Conservation (phyloP, 2,329 filamentous ascomycete species). For the Cercospora sp. region DNA sequence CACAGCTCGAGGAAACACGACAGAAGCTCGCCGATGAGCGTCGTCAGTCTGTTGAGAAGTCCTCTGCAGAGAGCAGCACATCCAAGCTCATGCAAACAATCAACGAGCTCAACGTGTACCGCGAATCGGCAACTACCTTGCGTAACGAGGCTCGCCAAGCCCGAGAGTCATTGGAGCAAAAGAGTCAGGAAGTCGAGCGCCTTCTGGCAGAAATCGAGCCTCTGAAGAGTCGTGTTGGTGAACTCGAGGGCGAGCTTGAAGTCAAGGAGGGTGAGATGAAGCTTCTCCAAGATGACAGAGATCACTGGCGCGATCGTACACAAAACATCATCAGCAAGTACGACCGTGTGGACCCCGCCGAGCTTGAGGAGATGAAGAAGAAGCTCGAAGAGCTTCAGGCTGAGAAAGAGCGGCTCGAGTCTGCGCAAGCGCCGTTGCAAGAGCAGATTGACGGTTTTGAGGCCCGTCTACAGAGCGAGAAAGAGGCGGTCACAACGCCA, state of each 20-base stretch:
- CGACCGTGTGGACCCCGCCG: conserved; percentile 88
- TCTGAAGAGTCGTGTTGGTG: conserved; percentile 74
- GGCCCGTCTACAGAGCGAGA: conserved; percentile 42
- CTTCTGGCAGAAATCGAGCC: conserved; percentile 77
- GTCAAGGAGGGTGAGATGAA: conserved; percentile 86
- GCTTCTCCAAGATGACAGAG: conserved; percentile 84
- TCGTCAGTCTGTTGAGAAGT: conserved; percentile 70
- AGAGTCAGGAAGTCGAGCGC: conserved; percentile 71
- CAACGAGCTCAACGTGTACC: conserved; percentile 92
- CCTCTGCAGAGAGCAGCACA: conserved; percentile 73
- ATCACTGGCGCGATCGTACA: conserved; percentile 92
- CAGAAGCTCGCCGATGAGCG: conserved; percentile 91
- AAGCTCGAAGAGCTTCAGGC: conserved; percentile 59
- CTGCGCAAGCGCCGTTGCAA: conserved; percentile 54
- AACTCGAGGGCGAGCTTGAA: conserved; percentile 77
- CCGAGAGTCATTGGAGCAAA: conserved; percentile 73
- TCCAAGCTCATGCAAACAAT: conserved; percentile 92
- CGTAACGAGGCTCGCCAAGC: conserved; percentile 82
- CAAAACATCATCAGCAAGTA: conserved; percentile 96
- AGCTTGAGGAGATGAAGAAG: conserved; percentile 85
- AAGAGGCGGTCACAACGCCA: conserved; percentile 32
- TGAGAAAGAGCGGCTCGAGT: conserved; percentile 57
- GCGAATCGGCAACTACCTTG: conserved; percentile 89
- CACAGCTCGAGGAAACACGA: conserved; percentile 83
- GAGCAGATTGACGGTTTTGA: conserved; percentile 52